A percentile compares a stretch with the other conserved stretches of the same genome.
Evolutionary conservation across 768 basidiomycete species (phyloP).

Genomic region (Leccinum pellstonianum): DNA sequence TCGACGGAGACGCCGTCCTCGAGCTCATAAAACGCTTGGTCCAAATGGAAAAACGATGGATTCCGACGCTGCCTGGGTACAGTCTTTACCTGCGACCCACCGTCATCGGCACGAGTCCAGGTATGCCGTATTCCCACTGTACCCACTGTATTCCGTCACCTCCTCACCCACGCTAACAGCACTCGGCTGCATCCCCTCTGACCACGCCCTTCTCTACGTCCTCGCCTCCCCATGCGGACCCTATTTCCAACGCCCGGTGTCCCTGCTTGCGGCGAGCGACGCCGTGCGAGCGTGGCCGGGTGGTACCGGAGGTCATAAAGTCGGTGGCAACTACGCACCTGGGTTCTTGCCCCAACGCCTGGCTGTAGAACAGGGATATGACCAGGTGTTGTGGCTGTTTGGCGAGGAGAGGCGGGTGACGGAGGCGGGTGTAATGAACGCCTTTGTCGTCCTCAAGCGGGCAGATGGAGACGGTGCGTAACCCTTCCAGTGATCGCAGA

Average conservation of each 20-base stretch:
- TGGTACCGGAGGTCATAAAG: constrained; percentile 62
- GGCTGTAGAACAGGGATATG: constrained; percentile 67
- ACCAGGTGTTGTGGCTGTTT: constrained; percentile 77
- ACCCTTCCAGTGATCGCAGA: background rate
- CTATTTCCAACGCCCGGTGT: constrained; percentile 53
- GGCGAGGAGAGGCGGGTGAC: constrained; percentile 56
- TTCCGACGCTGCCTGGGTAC: constrained; percentile 69
- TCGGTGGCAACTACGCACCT: constrained; percentile 66
- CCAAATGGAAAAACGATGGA: constrained; percentile 76
- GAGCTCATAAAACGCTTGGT: constrained; percentile 66
- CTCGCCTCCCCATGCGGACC: constrained; percentile 64
- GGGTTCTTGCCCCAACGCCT: constrained; percentile 61
- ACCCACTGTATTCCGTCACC: background rate
- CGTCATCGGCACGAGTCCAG: constrained; percentile 49
- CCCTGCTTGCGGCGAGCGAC: constrained; percentile 63
- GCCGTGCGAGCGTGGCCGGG: constrained; percentile 82
- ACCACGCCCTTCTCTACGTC: constrained; percentile 82
- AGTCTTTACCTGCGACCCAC: constrained; percentile 88
- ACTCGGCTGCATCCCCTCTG: constrained; percentile 72
- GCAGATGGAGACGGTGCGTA: constrained; percentile 51
- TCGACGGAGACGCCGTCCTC: constrained; percentile 47
- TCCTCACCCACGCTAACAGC: constrained; percentile 26
- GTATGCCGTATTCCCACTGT: constrained; percentile 13
- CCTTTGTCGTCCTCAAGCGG: constrained; percentile 64
- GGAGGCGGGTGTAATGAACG: constrained; percentile 79